phyloP scores from a whole-genome alignment of 169 alveolate species.

The Neospora caninum region DNA sequence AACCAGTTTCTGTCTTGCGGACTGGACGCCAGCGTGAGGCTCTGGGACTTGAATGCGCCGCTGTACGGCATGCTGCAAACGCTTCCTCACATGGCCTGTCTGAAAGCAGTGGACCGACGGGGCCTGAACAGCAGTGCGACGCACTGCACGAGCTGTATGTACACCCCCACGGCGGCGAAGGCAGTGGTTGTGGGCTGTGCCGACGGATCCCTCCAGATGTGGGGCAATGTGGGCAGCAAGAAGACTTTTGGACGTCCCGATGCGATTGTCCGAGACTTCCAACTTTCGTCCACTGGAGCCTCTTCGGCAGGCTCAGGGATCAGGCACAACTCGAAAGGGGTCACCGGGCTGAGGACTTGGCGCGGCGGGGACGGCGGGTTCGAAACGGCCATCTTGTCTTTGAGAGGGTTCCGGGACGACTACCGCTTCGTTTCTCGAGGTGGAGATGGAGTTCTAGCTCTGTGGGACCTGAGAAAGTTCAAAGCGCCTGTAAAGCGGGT shows the following conservation, averaged over 20 bases:
- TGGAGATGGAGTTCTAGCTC: neutral
- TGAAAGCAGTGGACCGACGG: slow-evolving; percentile 66
- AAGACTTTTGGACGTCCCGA: slow-evolving; percentile 53
- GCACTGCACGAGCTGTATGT: slow-evolving; percentile 50
- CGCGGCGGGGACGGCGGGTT: neutral
- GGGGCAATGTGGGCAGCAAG: slow-evolving; percentile 25
- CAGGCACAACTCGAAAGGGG: neutral
- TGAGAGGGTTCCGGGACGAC: slow-evolving; percentile 40
- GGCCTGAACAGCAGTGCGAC: slow-evolving; percentile 54
- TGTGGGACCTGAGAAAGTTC: slow-evolving; percentile 67
- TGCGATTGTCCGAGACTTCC: slow-evolving; percentile 17
- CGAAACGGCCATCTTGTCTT: slow-evolving; percentile 8
- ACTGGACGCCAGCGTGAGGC: slow-evolving; percentile 63
- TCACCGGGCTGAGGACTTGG: neutral
- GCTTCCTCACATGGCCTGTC: slow-evolving; percentile 42
- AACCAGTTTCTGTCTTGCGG: slow-evolving; percentile 33
- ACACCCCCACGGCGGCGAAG: slow-evolving; percentile 55
- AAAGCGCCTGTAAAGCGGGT: neutral
- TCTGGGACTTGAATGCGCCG: slow-evolving; percentile 65
- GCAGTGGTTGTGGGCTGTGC: slow-evolving; percentile 64
- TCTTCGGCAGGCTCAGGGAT: slow-evolving; percentile 6
- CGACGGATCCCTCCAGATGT: slow-evolving; percentile 69
- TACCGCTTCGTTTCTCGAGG: slow-evolving; percentile 51
- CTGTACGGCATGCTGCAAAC: slow-evolving; percentile 61
- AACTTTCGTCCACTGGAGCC: neutral